Conservation (phyloP, 2,329 filamentous ascomycete species). For the Dothiorella sarmentorum region DNA sequence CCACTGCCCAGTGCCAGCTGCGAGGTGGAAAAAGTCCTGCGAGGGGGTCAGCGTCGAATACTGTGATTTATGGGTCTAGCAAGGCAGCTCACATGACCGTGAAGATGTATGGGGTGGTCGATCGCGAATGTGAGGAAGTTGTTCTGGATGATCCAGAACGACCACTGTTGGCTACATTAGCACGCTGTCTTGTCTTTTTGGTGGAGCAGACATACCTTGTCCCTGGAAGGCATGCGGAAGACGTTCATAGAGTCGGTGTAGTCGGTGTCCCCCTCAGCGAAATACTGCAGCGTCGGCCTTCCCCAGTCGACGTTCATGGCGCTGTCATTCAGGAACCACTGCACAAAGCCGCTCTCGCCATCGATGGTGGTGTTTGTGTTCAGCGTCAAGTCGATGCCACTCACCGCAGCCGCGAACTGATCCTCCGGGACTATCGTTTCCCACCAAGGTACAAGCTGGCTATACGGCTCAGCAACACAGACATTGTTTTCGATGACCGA, state of each 20-base stretch:
- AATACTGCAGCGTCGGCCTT: constrained; percentile 36
- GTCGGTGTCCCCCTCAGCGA: constrained; percentile 29
- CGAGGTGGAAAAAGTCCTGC: constrained; percentile 43
- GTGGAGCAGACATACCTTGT: constrained; percentile 18
- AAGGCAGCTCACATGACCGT: constrained; percentile 29
- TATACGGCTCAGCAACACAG: constrained; percentile 28
- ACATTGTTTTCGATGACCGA: constrained; percentile 16
- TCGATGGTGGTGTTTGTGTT: constrained; percentile 4
- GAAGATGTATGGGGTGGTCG: constrained; percentile 42
- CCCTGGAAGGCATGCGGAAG: constrained; percentile 26
- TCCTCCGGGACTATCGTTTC: constrained; percentile 6
- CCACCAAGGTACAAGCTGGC: constrained; percentile 37
- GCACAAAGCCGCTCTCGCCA: constrained; percentile 21
- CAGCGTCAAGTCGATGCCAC: constrained; percentile 22
- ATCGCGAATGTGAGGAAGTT: constrained; percentile 28
- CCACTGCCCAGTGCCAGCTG: constrained; percentile 33
- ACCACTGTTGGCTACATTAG: constrained; percentile 33
- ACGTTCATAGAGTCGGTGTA: constrained; percentile 29
- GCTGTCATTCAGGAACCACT: constrained; percentile 40
- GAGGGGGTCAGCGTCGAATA: background rate
- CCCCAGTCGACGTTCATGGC: constrained; percentile 36
- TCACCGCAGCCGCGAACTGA: constrained; percentile 15
- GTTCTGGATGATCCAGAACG: constrained; percentile 48
- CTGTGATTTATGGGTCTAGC: too few relatives aligned
- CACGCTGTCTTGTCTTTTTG: background rate